Conservation (phyloP, 495 filamentous ascomycete species). For the Aspergillus homomorphus region DNA sequence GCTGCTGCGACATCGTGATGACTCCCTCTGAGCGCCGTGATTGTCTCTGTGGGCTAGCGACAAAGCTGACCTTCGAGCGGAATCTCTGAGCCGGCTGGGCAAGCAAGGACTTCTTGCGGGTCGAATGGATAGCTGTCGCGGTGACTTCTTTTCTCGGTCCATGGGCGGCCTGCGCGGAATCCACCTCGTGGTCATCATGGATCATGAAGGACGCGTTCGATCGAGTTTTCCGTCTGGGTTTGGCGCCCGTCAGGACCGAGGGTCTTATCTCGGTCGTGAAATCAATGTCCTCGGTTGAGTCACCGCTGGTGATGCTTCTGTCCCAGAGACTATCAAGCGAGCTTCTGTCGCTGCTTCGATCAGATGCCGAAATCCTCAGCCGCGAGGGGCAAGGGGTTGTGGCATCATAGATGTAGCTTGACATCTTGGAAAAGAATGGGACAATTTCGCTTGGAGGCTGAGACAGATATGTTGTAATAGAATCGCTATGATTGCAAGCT, state of each 20-base stretch:
- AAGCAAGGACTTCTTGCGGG: slow-evolving; percentile 35
- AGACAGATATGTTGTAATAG: background rate
- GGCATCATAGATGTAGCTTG: slow-evolving; percentile 25
- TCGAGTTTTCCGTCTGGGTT: slow-evolving; percentile 31
- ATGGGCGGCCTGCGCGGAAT: slow-evolving; percentile 10
- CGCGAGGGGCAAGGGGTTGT: slow-evolving; percentile 31
- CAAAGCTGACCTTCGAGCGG: slow-evolving; percentile 33
- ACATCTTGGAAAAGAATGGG: no score
- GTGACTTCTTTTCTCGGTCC: slow-evolving; percentile 20
- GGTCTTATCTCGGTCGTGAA: slow-evolving; percentile 37
- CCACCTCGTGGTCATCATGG: slow-evolving; percentile 30
- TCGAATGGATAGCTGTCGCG: slow-evolving; percentile 7
- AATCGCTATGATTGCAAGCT: no score
- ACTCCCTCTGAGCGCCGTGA: slow-evolving; percentile 11
- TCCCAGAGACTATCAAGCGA: slow-evolving; percentile 28
- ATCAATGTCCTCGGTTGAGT: slow-evolving; percentile 35
- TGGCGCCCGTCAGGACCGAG: slow-evolving; percentile 26
- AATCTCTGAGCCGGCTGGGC: slow-evolving; percentile 44
- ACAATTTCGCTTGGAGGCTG: no score
- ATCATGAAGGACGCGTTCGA: slow-evolving; percentile 32
- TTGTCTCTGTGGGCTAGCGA: slow-evolving; percentile 19
- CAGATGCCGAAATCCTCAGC: slow-evolving; percentile 17
- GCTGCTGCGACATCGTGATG: slow-evolving; percentile 2
- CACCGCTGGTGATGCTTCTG: slow-evolving; percentile 18
- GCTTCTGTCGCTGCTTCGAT: slow-evolving; percentile 16